Evolutionary conservation across 2,329 filamentous ascomycete genomes (phyloP).

Genomic region (Claviceps sp.): DNA sequence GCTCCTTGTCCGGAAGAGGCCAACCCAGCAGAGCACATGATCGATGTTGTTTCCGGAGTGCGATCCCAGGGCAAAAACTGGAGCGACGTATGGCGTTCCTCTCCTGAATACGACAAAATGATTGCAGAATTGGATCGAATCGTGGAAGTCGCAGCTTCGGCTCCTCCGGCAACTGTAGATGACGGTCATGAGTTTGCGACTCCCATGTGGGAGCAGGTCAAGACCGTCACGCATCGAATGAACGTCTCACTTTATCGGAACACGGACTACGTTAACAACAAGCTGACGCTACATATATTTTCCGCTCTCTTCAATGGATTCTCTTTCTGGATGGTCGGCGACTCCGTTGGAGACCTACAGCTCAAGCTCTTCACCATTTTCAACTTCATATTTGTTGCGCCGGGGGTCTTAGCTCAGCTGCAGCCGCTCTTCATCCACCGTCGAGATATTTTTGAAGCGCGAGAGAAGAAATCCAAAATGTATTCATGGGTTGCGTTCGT

Average conservation of each 20-base stretch:
- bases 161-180: conserved; percentile 25
- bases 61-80: conserved; percentile 40
- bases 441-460: conserved; percentile 42
- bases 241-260: conserved; percentile 53
- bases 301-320: conserved; percentile 48
- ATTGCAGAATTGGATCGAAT: conserved; percentile 51
- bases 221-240: conserved; percentile 49
- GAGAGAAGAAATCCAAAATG: conserved; percentile 48
- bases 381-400: conserved; percentile 50
- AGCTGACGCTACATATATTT: conserved; percentile 41
- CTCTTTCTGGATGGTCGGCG: conserved; percentile 45
- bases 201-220: conserved; percentile 48
- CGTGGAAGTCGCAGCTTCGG: conserved; percentile 38
- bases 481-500: conserved; percentile 48
- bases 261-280: conserved; percentile 52
- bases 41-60: conserved; percentile 41
- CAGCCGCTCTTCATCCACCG: conserved; percentile 45
- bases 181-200: conserved; percentile 60
- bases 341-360: conserved; percentile 36
- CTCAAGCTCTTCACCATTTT: conserved; percentile 45
- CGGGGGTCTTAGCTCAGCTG: conserved; percentile 43
- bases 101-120: conserved; percentile 41
- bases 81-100: conserved; percentile 59
- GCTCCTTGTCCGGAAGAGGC: conserved; percentile 46
- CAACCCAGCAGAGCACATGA: conserved; percentile 69